Evolutionary conservation across 2,329 filamentous ascomycete species (phyloP).

Genomic region (Scopulariopsis brevicaulis): DNA sequence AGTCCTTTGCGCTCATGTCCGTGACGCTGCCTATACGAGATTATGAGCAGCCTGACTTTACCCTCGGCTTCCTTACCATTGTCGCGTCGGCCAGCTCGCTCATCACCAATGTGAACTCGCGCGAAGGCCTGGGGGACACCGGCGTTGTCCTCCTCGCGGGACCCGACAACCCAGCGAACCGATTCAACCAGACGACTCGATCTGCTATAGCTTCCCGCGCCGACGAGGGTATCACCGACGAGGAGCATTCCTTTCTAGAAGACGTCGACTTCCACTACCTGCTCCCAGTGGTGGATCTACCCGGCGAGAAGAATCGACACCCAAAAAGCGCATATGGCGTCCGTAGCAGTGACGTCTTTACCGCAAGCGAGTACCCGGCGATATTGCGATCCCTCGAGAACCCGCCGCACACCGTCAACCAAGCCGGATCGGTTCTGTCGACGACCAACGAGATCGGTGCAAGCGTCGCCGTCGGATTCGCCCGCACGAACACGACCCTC

Average conservation of each 20-base stretch:
- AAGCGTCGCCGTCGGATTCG: constrained; percentile 69
- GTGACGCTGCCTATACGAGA: constrained; percentile 71
- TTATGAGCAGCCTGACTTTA: constrained; percentile 45
- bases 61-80: constrained; percentile 76
- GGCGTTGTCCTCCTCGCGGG: constrained; percentile 63
- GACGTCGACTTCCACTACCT: constrained; percentile 43
- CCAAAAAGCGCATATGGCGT: constrained; percentile 15
- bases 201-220: constrained; percentile 12
- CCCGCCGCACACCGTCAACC: constrained; percentile 41
- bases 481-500: constrained; percentile 52
- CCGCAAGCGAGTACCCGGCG: constrained; percentile 49
- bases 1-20: constrained; percentile 64
- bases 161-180: constrained; percentile 54
- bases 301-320: constrained; percentile 35
- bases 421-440: constrained; percentile 56
- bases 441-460: constrained; percentile 62
- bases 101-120: constrained; percentile 46
- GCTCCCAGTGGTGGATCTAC: constrained; percentile 37
- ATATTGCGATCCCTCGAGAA: constrained; percentile 47
- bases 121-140: constrained; percentile 59
- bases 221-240: constrained; percentile 33
- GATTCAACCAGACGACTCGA: constrained; percentile 34
- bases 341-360: constrained; percentile 37
- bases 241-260: constrained; percentile 25
- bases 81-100: constrained; percentile 59